Base-by-base conservation (phyloP, 176 grass and related monocot species). In the Ampelocalamus luodianensis region DNA sequence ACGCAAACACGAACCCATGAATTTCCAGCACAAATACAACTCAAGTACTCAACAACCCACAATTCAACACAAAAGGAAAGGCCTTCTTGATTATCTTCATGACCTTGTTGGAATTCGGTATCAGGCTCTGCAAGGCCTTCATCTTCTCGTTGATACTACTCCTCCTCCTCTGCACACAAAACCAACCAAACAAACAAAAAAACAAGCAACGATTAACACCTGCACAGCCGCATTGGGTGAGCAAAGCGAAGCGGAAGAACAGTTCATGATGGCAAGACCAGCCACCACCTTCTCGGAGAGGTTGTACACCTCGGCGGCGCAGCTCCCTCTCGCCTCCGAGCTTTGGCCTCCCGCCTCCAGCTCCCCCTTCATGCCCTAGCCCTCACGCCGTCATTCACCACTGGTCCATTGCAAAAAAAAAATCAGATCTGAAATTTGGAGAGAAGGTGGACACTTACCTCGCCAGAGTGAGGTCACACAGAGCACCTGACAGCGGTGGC, bases 51-150 rank as follows among this genome's bases (percentile, higher is more conserved):
- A 54, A 51, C 6, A 71, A 62, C 27, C 49, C 40, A n/a, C 0
- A 16, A 18, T 40, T 68, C 5, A 85, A 15, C 22, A 17, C 20
- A 1, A 65, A 48, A 22, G 58, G 20, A 10, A 7, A 18, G 20
- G 13, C 37, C 13, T 68, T 32, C 6, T 18, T 6, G 45, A 1
- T 65, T 74, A 58, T 77, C 0, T 32, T 8, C 63, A 78, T 48
- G 68, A 95, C 96, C 93, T 98, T 98, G 85, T 95, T 98, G 49
- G 96, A 98, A 60, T 98, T 95, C 10, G 96, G 96, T 89, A 95
- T 95, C 68, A 98, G 77, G 85, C 89, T 95, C 82, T 98, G 96
- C 85, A 98, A 60, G 96, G 93, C n/a, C 48, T 94, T 94, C 96
- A 98, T 98, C 88, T 98, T 98, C 89, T 98, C 93, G 83, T 98